These are phyloP conservation scores for Kappamyces sp. DNA, from an alignment of 192 early-diverging fungal genomes.

Conservation along the genomic window DNA sequence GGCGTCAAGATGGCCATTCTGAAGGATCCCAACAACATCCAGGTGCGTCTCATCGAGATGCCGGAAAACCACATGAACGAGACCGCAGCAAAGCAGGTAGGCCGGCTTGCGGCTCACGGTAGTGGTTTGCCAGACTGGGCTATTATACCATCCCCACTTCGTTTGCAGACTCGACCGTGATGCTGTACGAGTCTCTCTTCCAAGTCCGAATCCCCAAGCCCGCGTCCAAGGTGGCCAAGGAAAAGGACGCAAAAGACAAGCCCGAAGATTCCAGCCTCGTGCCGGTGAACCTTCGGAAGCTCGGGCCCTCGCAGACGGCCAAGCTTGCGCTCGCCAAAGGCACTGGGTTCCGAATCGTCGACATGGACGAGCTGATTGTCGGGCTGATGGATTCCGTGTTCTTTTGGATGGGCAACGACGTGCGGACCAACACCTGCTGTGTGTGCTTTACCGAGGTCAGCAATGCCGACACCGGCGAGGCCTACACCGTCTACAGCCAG, in stretches of 20 bases:
- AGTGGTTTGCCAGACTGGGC: constrained; percentile 50
- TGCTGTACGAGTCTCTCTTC: constrained; percentile 34
- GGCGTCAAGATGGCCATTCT: constrained; percentile 43
- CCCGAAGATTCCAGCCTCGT: constrained; percentile 12
- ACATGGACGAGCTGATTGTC: constrained; percentile 43
- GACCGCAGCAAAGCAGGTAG: background rate
- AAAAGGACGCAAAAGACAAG: constrained; percentile 21
- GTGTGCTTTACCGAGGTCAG: constrained; percentile 41
- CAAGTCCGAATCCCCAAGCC: background rate
- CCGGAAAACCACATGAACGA: constrained; percentile 37
- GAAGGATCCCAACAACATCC: constrained; percentile 45
- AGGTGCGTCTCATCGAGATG: constrained; percentile 47
- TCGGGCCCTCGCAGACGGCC: constrained; percentile 24
- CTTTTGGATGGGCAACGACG: constrained; percentile 48
- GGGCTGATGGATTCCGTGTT: constrained; percentile 31
- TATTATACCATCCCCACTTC: constrained; percentile 43
- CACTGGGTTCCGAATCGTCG: constrained; percentile 43
- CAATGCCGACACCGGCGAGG: constrained; percentile 28
- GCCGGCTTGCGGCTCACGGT: constrained; percentile 4
- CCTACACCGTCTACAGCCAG: constrained; percentile 3
- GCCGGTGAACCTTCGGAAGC: constrained; percentile 18
- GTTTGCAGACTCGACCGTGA: constrained; percentile 26
- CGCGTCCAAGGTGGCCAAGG: constrained; percentile 11
- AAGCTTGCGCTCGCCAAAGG: constrained; percentile 24
- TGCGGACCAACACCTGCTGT: constrained; percentile 24